Conservation (phyloP, 371 early-diverging fungal species). For the Funneliformis caledonium region DNA sequence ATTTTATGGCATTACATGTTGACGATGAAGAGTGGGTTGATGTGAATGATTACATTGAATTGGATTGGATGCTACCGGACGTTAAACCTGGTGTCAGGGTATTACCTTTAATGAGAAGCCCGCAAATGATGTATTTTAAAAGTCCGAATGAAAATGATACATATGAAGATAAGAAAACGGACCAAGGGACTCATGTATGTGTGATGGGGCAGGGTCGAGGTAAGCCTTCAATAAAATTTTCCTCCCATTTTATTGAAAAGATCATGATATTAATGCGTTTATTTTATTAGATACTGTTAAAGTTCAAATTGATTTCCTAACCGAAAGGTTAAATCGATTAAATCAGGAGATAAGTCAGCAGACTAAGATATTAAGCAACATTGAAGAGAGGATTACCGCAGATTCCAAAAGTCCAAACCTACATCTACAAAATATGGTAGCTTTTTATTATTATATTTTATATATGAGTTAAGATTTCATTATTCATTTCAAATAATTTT, state of each 20-base stretch:
- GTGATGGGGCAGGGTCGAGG: slow-evolving; percentile 55
- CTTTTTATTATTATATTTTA: not conserved
- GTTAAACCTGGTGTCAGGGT: slow-evolving; percentile 51
- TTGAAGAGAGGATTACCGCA: slow-evolving; percentile 47
- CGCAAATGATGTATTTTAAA: slow-evolving; percentile 65
- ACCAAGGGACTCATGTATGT: slow-evolving; percentile 56
- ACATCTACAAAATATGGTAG: slow-evolving; percentile 45
- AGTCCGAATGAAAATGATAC: slow-evolving; percentile 54
- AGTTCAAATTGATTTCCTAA: slow-evolving; percentile 59
- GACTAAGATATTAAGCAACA: slow-evolving; percentile 49
- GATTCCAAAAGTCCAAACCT: slow-evolving; percentile 41
- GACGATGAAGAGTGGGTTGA: slow-evolving; percentile 56
- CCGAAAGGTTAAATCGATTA: slow-evolving; percentile 61
- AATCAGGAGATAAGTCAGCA: slow-evolving; percentile 63
- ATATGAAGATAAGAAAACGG: slow-evolving; percentile 50
- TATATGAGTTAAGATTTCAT: not conserved
- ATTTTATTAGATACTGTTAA: slow-evolving; percentile 55
- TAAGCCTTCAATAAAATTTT: slow-evolving; percentile 40
- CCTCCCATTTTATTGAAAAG: not conserved
- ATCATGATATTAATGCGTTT: not conserved
- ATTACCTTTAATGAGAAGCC: slow-evolving; percentile 65
- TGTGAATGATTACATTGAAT: slow-evolving; percentile 55
- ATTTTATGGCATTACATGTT: slow-evolving; percentile 43
- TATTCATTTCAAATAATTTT: not conserved
- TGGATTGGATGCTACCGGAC: slow-evolving; percentile 45